Conservation (phyloP, 2,329 filamentous ascomycete species). For the Knufia petricola region DNA sequence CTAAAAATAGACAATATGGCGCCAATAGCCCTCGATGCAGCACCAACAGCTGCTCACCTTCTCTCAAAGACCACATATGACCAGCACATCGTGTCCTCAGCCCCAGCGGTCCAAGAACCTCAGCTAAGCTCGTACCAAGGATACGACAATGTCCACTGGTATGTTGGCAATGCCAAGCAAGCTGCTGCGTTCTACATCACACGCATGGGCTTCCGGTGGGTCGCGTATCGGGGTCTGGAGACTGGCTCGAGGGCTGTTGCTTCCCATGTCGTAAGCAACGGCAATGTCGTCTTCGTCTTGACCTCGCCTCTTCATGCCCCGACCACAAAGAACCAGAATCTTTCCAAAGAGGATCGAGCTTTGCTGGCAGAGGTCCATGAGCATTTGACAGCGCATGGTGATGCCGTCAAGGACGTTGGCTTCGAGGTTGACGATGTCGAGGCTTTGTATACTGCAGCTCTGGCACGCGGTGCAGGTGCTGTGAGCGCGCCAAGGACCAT, state of each 20-base stretch:
- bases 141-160: slow-evolving; percentile 93
- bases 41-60: slow-evolving; percentile 11
- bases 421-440: slow-evolving; percentile 89
- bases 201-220: slow-evolving; percentile 71
- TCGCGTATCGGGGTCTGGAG: slow-evolving; percentile 82
- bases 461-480: slow-evolving; percentile 40
- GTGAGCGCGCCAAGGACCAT: slow-evolving; percentile 45
- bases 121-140: slow-evolving; percentile 51
- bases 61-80: slow-evolving; percentile 7
- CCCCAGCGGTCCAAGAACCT: slow-evolving; percentile 12
- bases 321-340: slow-evolving; percentile 45
- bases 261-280: slow-evolving; percentile 74
- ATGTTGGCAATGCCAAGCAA: slow-evolving; percentile 94
- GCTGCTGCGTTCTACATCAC: slow-evolving; percentile 80
- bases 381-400: slow-evolving; percentile 79
- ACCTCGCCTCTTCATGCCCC: slow-evolving; percentile 66
- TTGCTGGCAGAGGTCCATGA: slow-evolving; percentile 66
- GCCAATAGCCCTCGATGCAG: slow-evolving; percentile 7
- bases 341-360: slow-evolving; percentile 46
- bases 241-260: slow-evolving; percentile 73
- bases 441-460: slow-evolving; percentile 65
- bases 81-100: neutral
- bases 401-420: slow-evolving; percentile 89
- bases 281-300: slow-evolving; percentile 69
- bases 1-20: neutral